Evolutionary conservation across 768 basidiomycete genomes (phyloP), one percentile per base, ranked within the genome.

Genomic region (Mycena filopes): DNA sequence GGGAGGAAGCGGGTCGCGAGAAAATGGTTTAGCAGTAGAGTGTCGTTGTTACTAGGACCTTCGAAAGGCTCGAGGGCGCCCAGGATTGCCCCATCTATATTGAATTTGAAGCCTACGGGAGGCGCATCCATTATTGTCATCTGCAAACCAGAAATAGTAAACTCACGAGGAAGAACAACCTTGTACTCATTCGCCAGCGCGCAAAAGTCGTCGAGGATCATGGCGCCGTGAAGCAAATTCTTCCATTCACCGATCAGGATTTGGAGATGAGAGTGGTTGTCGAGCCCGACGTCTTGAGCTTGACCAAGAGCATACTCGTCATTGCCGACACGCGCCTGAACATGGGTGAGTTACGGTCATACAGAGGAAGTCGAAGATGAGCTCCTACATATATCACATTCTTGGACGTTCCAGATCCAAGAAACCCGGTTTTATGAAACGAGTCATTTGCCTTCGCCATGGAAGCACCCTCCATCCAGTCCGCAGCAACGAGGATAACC

Each of bases 1-100:
- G 67, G 73, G 1, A 72, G 66, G 5, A 67, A 36, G 7, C 21
- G 57, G 11, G 70, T 74, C 6, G 70, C 71, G 11, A 74, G 47
- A 36, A 74, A 74, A 33, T 72, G 29, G 15, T 12, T 8, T 31
- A 54, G 53, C 0, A 53, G 51, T 1, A 70, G 51, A n/a, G n/a
- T n/a, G n/a, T n/a, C n/a, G n/a, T n/a, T n/a, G n/a, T n/a, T n/a
- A n/a, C n/a, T n/a, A n/a, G n/a, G n/a, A n/a, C n/a, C n/a, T n/a
- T n/a, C n/a, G n/a, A n/a, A n/a, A 16, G 65, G 38, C 23, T 69
- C 54, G n/a, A 68, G 28, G n/a, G n/a, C 18, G 4, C 67, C 67
- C 15, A 69, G 33, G 28, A 69, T 55, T 12, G 67, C 63, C 10
- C 50, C 64, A 0, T 58, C 55, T 1, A 47, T 4, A 59, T 69